phyloP scores from a whole-genome alignment of 305 asterid species.

The Striga hermonthica region DNA sequence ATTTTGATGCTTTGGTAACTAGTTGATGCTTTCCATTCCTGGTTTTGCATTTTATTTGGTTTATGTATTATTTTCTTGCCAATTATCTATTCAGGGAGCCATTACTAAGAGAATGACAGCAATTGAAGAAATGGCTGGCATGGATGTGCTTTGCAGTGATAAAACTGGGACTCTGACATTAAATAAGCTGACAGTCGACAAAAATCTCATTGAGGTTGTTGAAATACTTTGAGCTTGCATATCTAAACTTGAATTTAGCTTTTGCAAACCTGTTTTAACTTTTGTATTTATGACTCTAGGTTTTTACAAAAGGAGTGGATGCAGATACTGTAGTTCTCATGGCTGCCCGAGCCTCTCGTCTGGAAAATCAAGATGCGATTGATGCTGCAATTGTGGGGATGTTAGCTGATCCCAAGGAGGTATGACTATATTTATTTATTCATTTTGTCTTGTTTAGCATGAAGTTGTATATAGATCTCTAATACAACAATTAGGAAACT shows the following conservation, averaged over 20 bases:
- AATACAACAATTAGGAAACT: constrained; percentile 7
- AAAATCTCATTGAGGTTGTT: constrained; percentile 61
- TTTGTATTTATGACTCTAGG: constrained; percentile 35
- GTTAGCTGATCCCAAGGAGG: constrained; percentile 84
- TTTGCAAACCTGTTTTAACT: constrained; percentile 19
- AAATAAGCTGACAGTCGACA: constrained; percentile 75
- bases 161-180: constrained; percentile 83
- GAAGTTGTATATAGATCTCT: background rate
- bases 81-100: constrained; percentile 55
- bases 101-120: constrained; percentile 87
- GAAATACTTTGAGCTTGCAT: background rate
- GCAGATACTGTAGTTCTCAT: constrained; percentile 61
- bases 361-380: constrained; percentile 85
- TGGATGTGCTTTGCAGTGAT: constrained; percentile 92
- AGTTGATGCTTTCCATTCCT: constrained; percentile 24
- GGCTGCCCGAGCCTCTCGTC: constrained; percentile 86
- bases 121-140: constrained; percentile 90
- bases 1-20: constrained; percentile 5
- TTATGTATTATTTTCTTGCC: constrained; percentile 22
- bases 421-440: constrained; percentile 26
- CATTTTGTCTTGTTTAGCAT: background rate
- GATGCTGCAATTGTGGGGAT: constrained; percentile 80
- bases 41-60: constrained; percentile 12
- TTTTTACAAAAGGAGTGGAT: constrained; percentile 64
- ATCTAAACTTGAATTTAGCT: constrained; percentile 1